Conservation (phyloP, 2,329 filamentous ascomycete species). For the Alternaria metachromatica region DNA sequence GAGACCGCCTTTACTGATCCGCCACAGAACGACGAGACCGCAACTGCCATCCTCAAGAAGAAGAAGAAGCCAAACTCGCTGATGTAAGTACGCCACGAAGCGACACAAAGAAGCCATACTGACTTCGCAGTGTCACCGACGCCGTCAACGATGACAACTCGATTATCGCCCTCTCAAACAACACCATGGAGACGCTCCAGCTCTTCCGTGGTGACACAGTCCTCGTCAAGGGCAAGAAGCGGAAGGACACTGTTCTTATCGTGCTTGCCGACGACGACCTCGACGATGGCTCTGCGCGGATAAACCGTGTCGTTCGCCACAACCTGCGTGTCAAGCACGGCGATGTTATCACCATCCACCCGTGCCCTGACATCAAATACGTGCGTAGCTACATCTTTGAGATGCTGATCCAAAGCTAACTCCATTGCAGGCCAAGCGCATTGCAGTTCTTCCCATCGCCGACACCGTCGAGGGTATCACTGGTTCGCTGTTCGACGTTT, state of each 20-base stretch:
- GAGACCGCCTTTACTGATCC: slow-evolving; percentile 39
- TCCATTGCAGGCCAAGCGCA: slow-evolving; percentile 83
- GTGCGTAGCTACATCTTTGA: slow-evolving; percentile 62
- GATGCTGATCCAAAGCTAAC: slow-evolving; percentile 20
- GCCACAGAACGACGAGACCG: slow-evolving; percentile 80
- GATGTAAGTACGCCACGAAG: slow-evolving; percentile 69
- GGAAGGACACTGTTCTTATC: slow-evolving; percentile 98
- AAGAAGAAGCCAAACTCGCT: slow-evolving; percentile 99
- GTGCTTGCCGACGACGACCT: slow-evolving; percentile 97
- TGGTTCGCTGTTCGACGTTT: slow-evolving; percentile 97
- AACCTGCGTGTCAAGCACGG: slow-evolving; percentile 98
- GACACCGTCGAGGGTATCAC: slow-evolving; percentile 98
- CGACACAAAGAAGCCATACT: slow-evolving; percentile 22
- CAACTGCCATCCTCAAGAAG: slow-evolving; percentile 98
- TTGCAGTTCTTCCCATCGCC: slow-evolving; percentile 96
- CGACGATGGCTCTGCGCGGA: slow-evolving; percentile 93
- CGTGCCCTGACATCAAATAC: slow-evolving; percentile 99
- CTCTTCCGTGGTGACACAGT: slow-evolving; percentile 99
- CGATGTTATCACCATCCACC: slow-evolving; percentile 95
- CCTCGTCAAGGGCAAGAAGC: slow-evolving; percentile 98
- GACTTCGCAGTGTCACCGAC: slow-evolving; percentile 84
- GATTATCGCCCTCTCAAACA: slow-evolving; percentile 96
- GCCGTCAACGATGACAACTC: slow-evolving; percentile 99
- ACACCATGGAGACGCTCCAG: slow-evolving; percentile 97
- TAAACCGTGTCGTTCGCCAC: slow-evolving; percentile 98